These are phyloP conservation scores for Clausena lansium DNA, from an alignment of 345 rosid genomes.

Conservation along the genomic window DNA sequence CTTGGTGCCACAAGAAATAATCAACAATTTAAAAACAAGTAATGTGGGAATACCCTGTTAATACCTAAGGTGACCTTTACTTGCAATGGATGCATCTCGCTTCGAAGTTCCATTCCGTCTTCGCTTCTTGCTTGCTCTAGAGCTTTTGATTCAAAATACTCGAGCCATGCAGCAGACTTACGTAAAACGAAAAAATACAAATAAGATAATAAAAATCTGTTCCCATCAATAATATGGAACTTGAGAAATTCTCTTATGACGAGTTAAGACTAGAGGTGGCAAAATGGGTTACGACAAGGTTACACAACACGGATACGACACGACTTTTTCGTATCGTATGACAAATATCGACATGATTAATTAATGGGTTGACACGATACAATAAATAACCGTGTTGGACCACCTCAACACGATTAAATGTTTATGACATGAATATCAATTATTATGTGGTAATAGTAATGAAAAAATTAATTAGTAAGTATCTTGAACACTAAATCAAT, in stretches of 20 bases:
- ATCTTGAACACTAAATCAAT: too few relatives aligned
- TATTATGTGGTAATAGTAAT: too few relatives aligned
- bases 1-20: slow-evolving; percentile 21
- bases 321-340: too few relatives aligned
- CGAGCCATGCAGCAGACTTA: slow-evolving; percentile 83
- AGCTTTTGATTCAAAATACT: slow-evolving; percentile 67
- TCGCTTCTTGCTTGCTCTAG: slow-evolving; percentile 77
- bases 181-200: slow-evolving; percentile 21
- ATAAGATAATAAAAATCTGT: not conserved
- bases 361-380: too few relatives aligned
- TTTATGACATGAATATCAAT: too few relatives aligned
- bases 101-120: slow-evolving; percentile 60
- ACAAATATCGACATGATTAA: too few relatives aligned
- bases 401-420: too few relatives aligned
- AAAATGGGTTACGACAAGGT: too few relatives aligned
- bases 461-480: too few relatives aligned
- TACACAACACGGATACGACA: too few relatives aligned
- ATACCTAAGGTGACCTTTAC: slow-evolving; percentile 82
- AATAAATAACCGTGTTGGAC: too few relatives aligned
- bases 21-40: slow-evolving; percentile 25
- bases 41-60: slow-evolving; percentile 49
- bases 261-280: not conserved
- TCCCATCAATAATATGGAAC: not conserved
- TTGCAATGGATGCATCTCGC: slow-evolving; percentile 65
- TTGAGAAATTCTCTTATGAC: not conserved